Percentiles rank a stretch among this genome's conserved stretches.
Evolutionary conservation across 306 rosid genomes (phyloP).

Genomic region (Prosopis cineraria): DNA sequence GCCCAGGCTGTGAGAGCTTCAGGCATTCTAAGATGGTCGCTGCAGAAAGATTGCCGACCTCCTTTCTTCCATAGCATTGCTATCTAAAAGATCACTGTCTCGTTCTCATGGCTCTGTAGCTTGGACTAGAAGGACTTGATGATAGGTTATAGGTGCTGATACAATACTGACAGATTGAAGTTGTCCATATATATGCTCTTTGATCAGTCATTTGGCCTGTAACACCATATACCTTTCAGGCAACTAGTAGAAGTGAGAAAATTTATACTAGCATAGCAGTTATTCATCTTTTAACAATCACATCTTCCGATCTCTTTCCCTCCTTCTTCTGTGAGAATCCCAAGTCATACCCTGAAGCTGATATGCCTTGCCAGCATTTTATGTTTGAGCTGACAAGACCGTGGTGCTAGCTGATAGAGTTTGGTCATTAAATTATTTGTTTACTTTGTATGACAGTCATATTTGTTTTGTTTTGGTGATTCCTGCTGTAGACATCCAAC

Average conservation of each 20-base stretch:
- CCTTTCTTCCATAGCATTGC: constrained; percentile 9
- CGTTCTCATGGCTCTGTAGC: not conserved
- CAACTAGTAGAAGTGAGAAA: constrained; percentile 11
- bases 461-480: not conserved
- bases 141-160: constrained; percentile 11
- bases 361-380: constrained; percentile 17
- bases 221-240: constrained; percentile 11
- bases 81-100: constrained; percentile 9
- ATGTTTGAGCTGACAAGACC: constrained; percentile 33
- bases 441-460: constrained; percentile 13
- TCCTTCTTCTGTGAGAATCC: not conserved
- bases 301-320: constrained; percentile 14
- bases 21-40: constrained; percentile 58
- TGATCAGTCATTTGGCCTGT: constrained; percentile 29
- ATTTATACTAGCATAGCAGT: constrained; percentile 29
- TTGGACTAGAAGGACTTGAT: constrained; percentile 6
- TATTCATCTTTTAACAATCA: not conserved
- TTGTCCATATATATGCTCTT: constrained; percentile 20
- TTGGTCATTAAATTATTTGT: constrained; percentile 28
- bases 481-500: not conserved
- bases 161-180: constrained; percentile 15
- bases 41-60: constrained; percentile 39
- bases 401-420: constrained; percentile 16
- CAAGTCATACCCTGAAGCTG: not conserved
- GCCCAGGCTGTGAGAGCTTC: constrained; percentile 94